Evolutionary conservation across 805 yeast species (phyloP).

Genomic region (Saccharomycopsis malanga): DNA sequence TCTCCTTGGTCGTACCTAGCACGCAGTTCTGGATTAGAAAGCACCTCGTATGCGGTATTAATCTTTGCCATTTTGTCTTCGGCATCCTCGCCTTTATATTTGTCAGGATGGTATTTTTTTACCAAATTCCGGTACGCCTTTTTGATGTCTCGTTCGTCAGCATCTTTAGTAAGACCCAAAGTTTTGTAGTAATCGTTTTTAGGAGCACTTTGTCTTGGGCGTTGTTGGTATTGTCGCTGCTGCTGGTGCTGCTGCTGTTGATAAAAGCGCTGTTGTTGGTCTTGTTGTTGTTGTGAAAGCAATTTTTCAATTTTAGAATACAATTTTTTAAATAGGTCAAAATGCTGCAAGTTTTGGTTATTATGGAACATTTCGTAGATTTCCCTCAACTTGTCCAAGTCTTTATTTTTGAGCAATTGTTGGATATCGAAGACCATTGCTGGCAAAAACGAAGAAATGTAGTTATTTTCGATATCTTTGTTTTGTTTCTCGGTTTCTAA

Average conservation of each 20-base stretch:
- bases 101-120: constrained; percentile 87
- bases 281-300: constrained; percentile 33
- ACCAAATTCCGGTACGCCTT: constrained; percentile 75
- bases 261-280: constrained; percentile 38
- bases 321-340: constrained; percentile 22
- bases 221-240: constrained; percentile 33
- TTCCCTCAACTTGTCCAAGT: constrained; percentile 7
- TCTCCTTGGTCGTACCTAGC: constrained; percentile 61
- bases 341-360: constrained; percentile 14
- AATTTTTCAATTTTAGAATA: constrained; percentile 29
- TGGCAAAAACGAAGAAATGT: constrained; percentile 14
- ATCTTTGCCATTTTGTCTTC: constrained; percentile 86
- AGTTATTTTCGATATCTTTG: not conserved
- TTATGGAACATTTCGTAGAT: constrained; percentile 16
- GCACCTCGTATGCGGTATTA: constrained; percentile 85
- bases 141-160: constrained; percentile 66
- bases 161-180: constrained; percentile 58
- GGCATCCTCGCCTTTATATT: constrained; percentile 66
- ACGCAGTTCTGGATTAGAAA: constrained; percentile 58
- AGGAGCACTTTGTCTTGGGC: constrained; percentile 29
- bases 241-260: constrained; percentile 41
- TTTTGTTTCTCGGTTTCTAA: constrained; percentile 9
- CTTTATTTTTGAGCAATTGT: constrained; percentile 12
- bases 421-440: constrained; percentile 14
- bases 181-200: constrained; percentile 74